Evolutionary conservation across 192 early-diverging fungal genomes (phyloP).

Genomic region (Rhizoclosmatium globosum): DNA sequence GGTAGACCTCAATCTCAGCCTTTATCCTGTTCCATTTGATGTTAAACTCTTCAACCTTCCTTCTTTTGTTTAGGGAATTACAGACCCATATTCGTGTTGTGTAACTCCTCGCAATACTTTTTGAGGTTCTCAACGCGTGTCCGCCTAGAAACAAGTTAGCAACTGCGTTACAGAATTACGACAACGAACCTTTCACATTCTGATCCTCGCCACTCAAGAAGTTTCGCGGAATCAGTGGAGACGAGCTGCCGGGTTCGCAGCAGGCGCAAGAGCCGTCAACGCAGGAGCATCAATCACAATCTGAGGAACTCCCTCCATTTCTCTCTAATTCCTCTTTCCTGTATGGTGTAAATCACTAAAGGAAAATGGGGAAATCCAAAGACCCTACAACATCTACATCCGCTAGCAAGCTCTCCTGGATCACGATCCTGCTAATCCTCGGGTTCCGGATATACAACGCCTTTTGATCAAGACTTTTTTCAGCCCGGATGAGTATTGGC

Average conservation of each 20-base stretch:
- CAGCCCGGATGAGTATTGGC: conserved; percentile 98
- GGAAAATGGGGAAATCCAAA: too few relatives aligned
- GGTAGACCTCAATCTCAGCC: conserved; percentile 36
- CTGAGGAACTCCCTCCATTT: background rate
- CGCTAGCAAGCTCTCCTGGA: background rate
- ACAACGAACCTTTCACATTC: conserved; percentile 34
- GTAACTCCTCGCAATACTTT: conserved; percentile 56
- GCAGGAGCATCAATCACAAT: conserved; percentile 17
- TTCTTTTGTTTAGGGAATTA: too few relatives aligned
- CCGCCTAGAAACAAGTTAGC: conserved; percentile 46
- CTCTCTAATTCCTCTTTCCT: too few relatives aligned
- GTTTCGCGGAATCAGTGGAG: background rate
- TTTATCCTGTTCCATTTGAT: conserved; percentile 33
- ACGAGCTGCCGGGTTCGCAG: background rate
- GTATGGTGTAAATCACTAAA: too few relatives aligned
- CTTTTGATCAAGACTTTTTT: conserved; percentile 77
- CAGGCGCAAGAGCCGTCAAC: background rate
- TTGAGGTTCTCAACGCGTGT: conserved; percentile 58
- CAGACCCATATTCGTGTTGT: conserved; percentile 40
- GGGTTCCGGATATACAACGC: conserved; percentile 72
- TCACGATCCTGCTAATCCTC: conserved; percentile 42
- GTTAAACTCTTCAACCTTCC: background rate
- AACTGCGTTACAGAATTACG: background rate
- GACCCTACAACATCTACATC: too few relatives aligned
- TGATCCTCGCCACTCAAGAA: conserved; percentile 27